Evolutionary conservation across 2,329 filamentous ascomycete species (phyloP).

Genomic region (Bertia moriformis): DNA sequence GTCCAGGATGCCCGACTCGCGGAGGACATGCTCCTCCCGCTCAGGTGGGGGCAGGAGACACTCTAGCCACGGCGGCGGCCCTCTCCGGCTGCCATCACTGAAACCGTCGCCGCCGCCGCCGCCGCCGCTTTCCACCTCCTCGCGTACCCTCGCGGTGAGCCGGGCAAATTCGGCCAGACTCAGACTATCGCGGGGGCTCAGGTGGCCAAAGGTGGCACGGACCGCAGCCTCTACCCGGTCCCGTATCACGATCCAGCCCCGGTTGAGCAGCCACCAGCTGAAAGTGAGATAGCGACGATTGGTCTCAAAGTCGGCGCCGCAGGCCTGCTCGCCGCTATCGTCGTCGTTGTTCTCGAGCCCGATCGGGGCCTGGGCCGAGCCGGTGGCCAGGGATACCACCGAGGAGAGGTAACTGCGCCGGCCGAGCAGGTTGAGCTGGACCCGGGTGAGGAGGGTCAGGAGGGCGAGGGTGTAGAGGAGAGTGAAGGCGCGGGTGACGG

Average conservation of each 20-base stretch:
- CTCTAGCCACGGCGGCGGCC: slow-evolving; percentile 59
- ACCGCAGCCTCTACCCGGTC: slow-evolving; percentile 70
- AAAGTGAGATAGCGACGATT: slow-evolving; percentile 91
- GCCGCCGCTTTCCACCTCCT: slow-evolving; percentile 70
- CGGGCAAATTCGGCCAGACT: slow-evolving; percentile 67
- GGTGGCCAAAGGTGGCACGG: slow-evolving; percentile 71
- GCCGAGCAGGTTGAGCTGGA: slow-evolving; percentile 93
- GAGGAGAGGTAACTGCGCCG: slow-evolving; percentile 91
- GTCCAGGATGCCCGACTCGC: slow-evolving; percentile 66
- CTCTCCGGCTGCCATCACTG: slow-evolving; percentile 10
- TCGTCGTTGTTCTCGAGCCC: slow-evolving; percentile 89
- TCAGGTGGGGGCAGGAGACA: slow-evolving; percentile 69
- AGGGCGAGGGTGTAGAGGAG: slow-evolving; percentile 82
- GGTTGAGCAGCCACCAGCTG: slow-evolving; percentile 94
- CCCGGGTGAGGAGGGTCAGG: slow-evolving; percentile 78
- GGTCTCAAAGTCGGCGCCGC: slow-evolving; percentile 89
- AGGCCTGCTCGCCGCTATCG: slow-evolving; percentile 65
- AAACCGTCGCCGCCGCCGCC: slow-evolving; percentile 47
- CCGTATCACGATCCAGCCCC: slow-evolving; percentile 73
- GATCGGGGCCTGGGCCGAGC: slow-evolving; percentile 60
- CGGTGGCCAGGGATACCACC: slow-evolving; percentile 78
- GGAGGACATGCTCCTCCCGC: slow-evolving; percentile 70
- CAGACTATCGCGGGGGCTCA: slow-evolving; percentile 80
- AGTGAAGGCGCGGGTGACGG: slow-evolving; percentile 80
- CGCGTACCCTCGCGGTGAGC: slow-evolving; percentile 69